These are phyloP conservation scores for Mortierella polycephala DNA, from an alignment of 371 early-diverging fungal genomes.

Conservation along the genomic window DNA sequence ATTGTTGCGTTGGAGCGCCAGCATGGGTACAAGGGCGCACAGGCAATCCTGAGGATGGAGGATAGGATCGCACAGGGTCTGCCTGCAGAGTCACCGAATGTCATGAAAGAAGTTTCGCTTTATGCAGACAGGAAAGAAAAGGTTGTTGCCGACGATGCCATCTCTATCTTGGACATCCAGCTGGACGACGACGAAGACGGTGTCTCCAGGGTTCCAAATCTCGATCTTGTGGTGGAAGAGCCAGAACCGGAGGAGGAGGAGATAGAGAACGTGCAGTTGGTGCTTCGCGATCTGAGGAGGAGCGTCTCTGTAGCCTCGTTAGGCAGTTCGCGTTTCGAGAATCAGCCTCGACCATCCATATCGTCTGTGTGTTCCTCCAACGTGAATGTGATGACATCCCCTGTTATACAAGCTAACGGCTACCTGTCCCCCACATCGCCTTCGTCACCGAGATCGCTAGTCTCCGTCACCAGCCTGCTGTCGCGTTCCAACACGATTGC, in stretches of 20 bases:
- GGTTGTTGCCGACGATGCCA: conserved; percentile 52
- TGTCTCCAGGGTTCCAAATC: conserved; percentile 20
- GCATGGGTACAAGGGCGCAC: conserved; percentile 42
- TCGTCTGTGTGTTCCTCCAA: background rate
- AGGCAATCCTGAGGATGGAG: conserved; percentile 49
- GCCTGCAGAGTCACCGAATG: conserved; percentile 47
- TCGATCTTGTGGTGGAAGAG: conserved; percentile 19
- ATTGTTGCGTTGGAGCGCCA: conserved; percentile 41
- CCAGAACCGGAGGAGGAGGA: conserved; percentile 19
- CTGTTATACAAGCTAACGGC: conserved; percentile 10
- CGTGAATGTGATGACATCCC: background rate
- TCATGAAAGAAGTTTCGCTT: conserved; percentile 40
- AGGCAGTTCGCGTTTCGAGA: conserved; percentile 36
- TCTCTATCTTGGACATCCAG: conserved; percentile 43
- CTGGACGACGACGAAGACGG: conserved; percentile 35
- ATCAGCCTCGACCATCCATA: conserved; percentile 23
- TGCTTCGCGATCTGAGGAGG: conserved; percentile 33
- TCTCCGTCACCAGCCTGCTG: conserved; percentile 8
- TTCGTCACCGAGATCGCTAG: conserved; percentile 16
- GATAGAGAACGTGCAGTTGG: conserved; percentile 39
- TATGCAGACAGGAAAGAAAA: conserved; percentile 45
- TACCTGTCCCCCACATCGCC: conserved; percentile 11
- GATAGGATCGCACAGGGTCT: conserved; percentile 47
- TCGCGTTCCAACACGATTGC: conserved; percentile 43
- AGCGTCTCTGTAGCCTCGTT: conserved; percentile 46